Evolutionary conservation across 1,284 basidiomycete genomes (phyloP).

Genomic region (Ceratobasidium sp.): DNA sequence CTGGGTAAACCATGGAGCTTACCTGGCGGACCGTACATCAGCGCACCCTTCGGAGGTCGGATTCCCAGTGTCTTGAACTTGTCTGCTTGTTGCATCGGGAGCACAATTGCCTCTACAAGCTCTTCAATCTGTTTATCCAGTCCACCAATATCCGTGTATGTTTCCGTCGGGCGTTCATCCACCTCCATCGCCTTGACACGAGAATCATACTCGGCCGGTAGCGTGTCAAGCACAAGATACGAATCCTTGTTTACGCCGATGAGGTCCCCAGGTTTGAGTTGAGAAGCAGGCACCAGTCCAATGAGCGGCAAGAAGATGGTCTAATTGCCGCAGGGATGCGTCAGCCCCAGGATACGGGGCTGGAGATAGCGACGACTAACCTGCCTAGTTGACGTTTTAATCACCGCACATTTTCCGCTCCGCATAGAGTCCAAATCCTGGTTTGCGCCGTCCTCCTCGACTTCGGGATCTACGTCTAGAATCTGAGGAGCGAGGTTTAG

Average conservation of each 20-base stretch:
- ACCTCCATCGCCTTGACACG: constrained; percentile 94
- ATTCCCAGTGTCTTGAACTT: constrained; percentile 85
- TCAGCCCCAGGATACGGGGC: constrained; percentile 11
- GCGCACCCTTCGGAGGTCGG: constrained; percentile 75
- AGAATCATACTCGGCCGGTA: constrained; percentile 79
- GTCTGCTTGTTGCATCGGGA: constrained; percentile 82
- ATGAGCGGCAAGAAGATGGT: constrained; percentile 99
- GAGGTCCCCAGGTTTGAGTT: constrained; percentile 89
- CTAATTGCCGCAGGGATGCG: constrained; percentile 46
- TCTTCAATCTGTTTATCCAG: constrained; percentile 85
- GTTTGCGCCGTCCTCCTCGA: constrained; percentile 91
- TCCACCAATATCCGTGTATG: constrained; percentile 80
- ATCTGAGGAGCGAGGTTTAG: constrained; percentile 64
- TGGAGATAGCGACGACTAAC: constrained; percentile 45
- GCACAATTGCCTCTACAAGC: constrained; percentile 78
- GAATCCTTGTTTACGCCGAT: constrained; percentile 99
- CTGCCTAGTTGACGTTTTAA: constrained; percentile 97
- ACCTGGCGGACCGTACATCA: constrained; percentile 84
- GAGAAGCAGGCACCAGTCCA: constrained; percentile 91
- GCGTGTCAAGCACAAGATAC: constrained; percentile 93
- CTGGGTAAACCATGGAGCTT: constrained; percentile 41
- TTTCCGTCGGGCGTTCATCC: constrained; percentile 79
- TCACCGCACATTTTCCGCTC: constrained; percentile 97
- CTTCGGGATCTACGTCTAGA: constrained; percentile 91
- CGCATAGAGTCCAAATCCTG: constrained; percentile 93